phyloP scores from a whole-genome alignment of 352 stramenopile species.

The Globisporangium solare region DNA sequence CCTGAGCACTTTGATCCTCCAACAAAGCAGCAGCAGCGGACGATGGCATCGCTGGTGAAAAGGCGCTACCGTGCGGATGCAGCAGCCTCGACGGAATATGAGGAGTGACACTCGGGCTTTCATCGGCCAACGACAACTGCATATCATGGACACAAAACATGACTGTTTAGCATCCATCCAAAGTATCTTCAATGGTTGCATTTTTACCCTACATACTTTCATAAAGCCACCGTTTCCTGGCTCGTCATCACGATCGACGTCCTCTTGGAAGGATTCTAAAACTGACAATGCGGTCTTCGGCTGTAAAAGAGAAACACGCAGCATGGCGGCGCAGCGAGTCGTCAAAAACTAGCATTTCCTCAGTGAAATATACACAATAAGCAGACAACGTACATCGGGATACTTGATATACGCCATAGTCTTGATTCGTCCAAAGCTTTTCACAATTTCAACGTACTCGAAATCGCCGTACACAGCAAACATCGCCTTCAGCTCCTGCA shows the following conservation, averaged over 20 bases:
- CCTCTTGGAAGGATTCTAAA: constrained; percentile 50
- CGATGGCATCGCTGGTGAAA: constrained; percentile 8
- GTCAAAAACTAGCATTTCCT: too few relatives aligned
- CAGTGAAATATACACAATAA: not conserved
- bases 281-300: constrained; percentile 42
- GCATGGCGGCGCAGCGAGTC: too few relatives aligned
- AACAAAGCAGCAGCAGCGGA: not conserved
- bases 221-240: constrained; percentile 39
- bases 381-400: constrained; percentile 32
- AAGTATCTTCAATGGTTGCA: not conserved
- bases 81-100: constrained; percentile 9
- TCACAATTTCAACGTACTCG: constrained; percentile 56
- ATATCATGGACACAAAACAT: not conserved
- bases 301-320: constrained; percentile 19
- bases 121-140: constrained; percentile 48
- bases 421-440: constrained; percentile 76
- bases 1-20: constrained; percentile 9
- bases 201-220: constrained; percentile 32
- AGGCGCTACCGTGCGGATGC: not conserved
- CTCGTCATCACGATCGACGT: constrained; percentile 15
- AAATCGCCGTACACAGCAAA: constrained; percentile 79
- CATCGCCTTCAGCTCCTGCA: constrained; percentile 77
- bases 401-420: constrained; percentile 85
- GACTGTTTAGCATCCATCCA: not conserved
- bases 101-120: constrained; percentile 4